Base-by-base conservation (phyloP, 169 alveolate species). In the Plasmodium inui region DNA sequence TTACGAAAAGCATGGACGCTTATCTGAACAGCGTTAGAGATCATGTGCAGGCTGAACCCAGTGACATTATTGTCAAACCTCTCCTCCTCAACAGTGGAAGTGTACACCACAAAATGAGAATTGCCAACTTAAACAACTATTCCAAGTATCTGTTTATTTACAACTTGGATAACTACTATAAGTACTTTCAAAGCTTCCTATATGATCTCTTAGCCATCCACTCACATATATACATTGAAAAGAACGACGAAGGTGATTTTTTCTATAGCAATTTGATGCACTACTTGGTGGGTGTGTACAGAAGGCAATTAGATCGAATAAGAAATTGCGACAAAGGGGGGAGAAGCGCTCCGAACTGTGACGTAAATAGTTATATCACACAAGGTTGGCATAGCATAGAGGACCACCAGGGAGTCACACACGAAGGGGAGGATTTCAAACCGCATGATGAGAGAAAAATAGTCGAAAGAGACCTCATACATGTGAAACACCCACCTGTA, bases 11-110 rank as follows among this genome's bases (percentile, higher is more conserved):
- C n/a, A 53, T 86, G 22, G 85, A 74, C 14, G 53, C 41, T 10
- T 86, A 86, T 76, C 80, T 86, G 71, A 86, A 74, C 80, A 86
- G 93, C 81, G 44, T 44, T 74, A 86, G 46, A 53, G 78, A 86
- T 50, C 53, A 53, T 26, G 79, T 86, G 37, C 57, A 50, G 41
- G 80, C 80, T 8, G 72, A 86, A 44, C 84, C 84, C 2, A 22
- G 72, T 70, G 93, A 86, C 44, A 76, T 86, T 32, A 86, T 37
- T 14, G 30, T 86, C 19, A 76, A 76, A 9, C 93, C 93, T 9
- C 55, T 86, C 32, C 71, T 86, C 71, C 30, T 34, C 44, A 86
- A 86, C 30, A 86, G 93, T 86, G 93, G 93, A 76, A 30, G 76
- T 12, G 41, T 17, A 32, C 71, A 86, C 44, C 39, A 86, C 55